Conservation (phyloP, 1,139 yeast genomes). For the Petasospora fabianii region DNA sequence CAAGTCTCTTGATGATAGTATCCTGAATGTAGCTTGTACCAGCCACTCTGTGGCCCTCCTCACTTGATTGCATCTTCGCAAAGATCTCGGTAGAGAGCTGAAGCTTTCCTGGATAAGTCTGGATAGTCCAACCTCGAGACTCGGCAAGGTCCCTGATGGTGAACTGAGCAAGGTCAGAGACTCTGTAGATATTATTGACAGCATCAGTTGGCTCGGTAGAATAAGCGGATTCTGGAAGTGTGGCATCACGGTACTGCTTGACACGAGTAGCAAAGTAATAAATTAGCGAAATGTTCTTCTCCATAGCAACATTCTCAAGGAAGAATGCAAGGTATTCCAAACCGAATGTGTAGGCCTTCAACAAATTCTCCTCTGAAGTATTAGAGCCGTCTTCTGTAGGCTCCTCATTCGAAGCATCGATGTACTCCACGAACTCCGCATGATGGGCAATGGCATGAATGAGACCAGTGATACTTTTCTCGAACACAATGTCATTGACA, state of each 20-base stretch:
- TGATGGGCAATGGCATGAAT: conserved; percentile 75
- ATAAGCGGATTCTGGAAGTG: conserved; percentile 37
- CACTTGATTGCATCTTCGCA: conserved; percentile 44
- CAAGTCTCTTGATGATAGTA: conserved; percentile 25
- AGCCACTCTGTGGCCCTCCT: conserved; percentile 36
- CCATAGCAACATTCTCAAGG: conserved; percentile 56
- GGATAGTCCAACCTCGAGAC: conserved; percentile 60
- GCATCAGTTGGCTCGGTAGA: conserved; percentile 29
- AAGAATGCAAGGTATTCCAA: conserved; percentile 57
- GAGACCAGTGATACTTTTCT: conserved; percentile 62
- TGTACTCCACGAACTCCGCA: conserved; percentile 54
- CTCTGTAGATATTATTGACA: conserved; percentile 47
- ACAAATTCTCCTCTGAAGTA: conserved; percentile 8
- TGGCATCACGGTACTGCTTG: conserved; percentile 70
- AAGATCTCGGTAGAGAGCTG: conserved; percentile 64
- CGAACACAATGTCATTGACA: conserved; percentile 47
- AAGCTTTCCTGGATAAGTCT: conserved; percentile 79
- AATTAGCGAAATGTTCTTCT: conserved; percentile 66
- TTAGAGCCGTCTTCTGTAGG: conserved; percentile 19
- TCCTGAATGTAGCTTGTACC: conserved; percentile 50
- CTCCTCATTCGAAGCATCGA: conserved; percentile 28
- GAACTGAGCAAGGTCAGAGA: conserved; percentile 73
- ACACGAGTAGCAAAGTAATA: conserved; percentile 77
- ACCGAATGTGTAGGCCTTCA: conserved; percentile 49
- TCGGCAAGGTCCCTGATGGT: conserved; percentile 58